phyloP scores from a whole-genome alignment of 805 yeast species.

The Candida broadrunensis region DNA sequence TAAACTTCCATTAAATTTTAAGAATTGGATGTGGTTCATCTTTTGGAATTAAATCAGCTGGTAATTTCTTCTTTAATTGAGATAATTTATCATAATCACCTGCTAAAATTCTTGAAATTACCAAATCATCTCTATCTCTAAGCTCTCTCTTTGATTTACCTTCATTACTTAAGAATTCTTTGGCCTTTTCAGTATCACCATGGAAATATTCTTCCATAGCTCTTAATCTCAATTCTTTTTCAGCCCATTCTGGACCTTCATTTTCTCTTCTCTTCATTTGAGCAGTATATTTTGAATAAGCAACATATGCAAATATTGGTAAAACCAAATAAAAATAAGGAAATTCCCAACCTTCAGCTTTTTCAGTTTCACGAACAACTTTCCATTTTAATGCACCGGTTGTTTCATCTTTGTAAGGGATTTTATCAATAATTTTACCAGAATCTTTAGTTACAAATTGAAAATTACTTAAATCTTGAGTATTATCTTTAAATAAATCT shows the following conservation, averaged over 20 bases:
- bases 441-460: constrained; percentile 48
- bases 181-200: constrained; percentile 49
- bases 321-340: constrained; percentile 69
- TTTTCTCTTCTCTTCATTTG: constrained; percentile 38
- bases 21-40: constrained; percentile 29
- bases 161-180: constrained; percentile 50
- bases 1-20: constrained; percentile 33
- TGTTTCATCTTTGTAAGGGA: constrained; percentile 76
- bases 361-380: constrained; percentile 67
- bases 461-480: constrained; percentile 56
- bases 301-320: constrained; percentile 62
- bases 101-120: constrained; percentile 74
- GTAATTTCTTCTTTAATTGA: constrained; percentile 50
- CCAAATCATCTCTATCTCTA: constrained; percentile 68
- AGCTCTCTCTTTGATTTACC: constrained; percentile 55
- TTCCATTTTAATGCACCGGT: constrained; percentile 81
- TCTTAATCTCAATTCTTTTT: constrained; percentile 75
- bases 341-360: constrained; percentile 82
- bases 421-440: constrained; percentile 71
- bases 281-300: constrained; percentile 46
- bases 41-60: constrained; percentile 36
- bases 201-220: constrained; percentile 62
- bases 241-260: constrained; percentile 73
- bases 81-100: constrained; percentile 80
- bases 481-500: constrained; percentile 57